phyloP scores from a whole-genome alignment of 306 rosid genomes.

The Quercus agrifolia region DNA sequence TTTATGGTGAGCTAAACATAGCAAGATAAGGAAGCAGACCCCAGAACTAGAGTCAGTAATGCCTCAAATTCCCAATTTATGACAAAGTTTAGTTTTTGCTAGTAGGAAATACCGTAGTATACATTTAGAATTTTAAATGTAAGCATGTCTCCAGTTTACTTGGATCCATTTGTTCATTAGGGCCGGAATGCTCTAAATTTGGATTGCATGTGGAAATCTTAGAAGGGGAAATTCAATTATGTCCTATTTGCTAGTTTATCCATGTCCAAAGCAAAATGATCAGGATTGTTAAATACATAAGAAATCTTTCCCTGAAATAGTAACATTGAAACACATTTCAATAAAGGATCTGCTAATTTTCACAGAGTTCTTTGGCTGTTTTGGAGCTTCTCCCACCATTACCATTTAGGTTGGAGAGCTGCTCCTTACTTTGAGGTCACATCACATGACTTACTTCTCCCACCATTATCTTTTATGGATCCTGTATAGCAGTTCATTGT shows the following conservation, averaged over 20 bases:
- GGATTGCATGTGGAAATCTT: too few relatives aligned
- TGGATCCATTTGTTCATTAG: not conserved
- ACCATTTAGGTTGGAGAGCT: not conserved
- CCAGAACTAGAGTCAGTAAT: not conserved
- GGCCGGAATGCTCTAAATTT: not conserved
- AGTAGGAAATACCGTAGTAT: not conserved
- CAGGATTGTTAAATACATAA: too few relatives aligned
- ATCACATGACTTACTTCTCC: too few relatives aligned
- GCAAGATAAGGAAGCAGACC: conserved; percentile 1
- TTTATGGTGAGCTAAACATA: conserved; percentile 9
- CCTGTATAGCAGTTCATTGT: too few relatives aligned
- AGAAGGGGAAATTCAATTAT: too few relatives aligned
- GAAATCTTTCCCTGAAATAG: not conserved
- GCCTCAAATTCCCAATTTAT: too few relatives aligned
- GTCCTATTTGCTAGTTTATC: too few relatives aligned
- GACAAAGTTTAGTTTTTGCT: not conserved
- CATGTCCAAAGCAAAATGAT: too few relatives aligned
- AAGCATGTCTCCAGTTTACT: too few relatives aligned
- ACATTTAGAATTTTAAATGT: not conserved
- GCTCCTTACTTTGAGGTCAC: not conserved
- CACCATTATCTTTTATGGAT: too few relatives aligned
- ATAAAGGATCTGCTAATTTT: not conserved
- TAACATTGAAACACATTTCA: not conserved
- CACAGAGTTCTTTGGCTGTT: not conserved
- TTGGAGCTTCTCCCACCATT: not conserved